These are phyloP conservation scores for Colletotrichum somersetense DNA, from an alignment of 2,329 filamentous ascomycete species.

Conservation along the genomic window DNA sequence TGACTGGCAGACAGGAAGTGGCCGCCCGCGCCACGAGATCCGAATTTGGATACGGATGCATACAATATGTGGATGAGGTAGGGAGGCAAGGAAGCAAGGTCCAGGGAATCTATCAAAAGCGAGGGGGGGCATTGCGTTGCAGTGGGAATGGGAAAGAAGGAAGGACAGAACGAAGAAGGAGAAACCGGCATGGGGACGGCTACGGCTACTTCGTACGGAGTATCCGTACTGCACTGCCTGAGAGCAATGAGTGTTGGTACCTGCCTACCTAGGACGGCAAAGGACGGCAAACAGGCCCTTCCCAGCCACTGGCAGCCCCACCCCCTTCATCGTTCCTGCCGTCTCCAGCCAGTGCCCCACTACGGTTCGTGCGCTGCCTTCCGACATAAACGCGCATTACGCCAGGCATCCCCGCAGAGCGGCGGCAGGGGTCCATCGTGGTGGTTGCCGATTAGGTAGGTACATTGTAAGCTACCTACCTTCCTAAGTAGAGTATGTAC, in stretches of 20 bases:
- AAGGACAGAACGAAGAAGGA: not conserved
- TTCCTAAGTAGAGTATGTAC: no score
- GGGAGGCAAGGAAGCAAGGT: no score
- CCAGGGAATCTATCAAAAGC: no score
- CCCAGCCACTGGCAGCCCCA: constrained; percentile 36
- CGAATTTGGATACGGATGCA: no score
- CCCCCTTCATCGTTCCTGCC: constrained; percentile 8
- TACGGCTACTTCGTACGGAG: no score
- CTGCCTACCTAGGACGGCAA: not conserved
- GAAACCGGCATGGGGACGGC: no score
- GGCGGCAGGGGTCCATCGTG: constrained; percentile 5
- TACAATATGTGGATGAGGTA: no score
- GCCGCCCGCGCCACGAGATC: no score
- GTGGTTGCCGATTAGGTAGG: constrained; percentile 6
- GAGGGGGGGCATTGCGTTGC: not conserved
- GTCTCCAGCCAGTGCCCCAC: not conserved
- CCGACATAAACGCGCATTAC: constrained; percentile 40
- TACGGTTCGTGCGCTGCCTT: constrained; percentile 21
- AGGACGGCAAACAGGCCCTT: constrained; percentile 32
- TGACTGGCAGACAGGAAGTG: not conserved
- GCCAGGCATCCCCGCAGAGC: constrained; percentile 38
- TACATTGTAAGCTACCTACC: not conserved
- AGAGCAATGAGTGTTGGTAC: no score
- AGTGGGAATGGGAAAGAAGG: not conserved
- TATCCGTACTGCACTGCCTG: no score